Base-by-base conservation (phyloP, 2,329 filamentous ascomycete genomes). In the Trichocomaceae sp. region DNA sequence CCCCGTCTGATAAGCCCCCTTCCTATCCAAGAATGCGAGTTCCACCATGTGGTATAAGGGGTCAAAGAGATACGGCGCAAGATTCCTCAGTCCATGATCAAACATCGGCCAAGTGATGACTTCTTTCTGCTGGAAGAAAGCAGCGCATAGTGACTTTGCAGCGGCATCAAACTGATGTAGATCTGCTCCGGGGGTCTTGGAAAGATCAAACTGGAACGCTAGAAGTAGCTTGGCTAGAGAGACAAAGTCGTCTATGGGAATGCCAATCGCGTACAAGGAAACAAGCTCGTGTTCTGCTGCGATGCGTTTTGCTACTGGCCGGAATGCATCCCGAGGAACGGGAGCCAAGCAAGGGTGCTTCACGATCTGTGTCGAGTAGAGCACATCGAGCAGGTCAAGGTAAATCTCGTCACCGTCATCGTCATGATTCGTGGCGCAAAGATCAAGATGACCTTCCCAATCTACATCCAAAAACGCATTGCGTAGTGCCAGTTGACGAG, bases 321-420 rank as follows among this genome's bases (percentile, higher is more conserved):
- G 50, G 29, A 53, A 47, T 10, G 29, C 26, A 20, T 53, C 42
- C 17, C 50, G 41, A 39, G 29, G 26, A n/a, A 46, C 42, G 5
- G 7, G 9, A 46, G 50, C 41, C 20, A 52, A 17, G 2, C 47
- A 19, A 17, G 37, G 37, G 20, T 31, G 29, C 19, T 26, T 46
- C 5, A 29, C 13, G 15, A 20, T 17, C n/a, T 53, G 50, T 17
- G 26, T 46, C 1, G 50, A 53, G 33, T 37, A 53, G n/a, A 53
- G 41, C 17, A 53, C 41, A 12, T 53, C 42, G 1, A 53, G 50
- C 13, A 53, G 41, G 23, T 53, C 50, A 46, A 47, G 41, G 26
- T 53, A 53, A 13, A 53, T 53, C 41, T 53, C 50, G 13, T 53
- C 50, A 19, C 50, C 50, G 33, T 47, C 50, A 17, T 53, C 42